These are phyloP conservation scores for Hyphodiscus sp. DNA, from an alignment of 2,329 filamentous ascomycete genomes.

Conservation along the genomic window DNA sequence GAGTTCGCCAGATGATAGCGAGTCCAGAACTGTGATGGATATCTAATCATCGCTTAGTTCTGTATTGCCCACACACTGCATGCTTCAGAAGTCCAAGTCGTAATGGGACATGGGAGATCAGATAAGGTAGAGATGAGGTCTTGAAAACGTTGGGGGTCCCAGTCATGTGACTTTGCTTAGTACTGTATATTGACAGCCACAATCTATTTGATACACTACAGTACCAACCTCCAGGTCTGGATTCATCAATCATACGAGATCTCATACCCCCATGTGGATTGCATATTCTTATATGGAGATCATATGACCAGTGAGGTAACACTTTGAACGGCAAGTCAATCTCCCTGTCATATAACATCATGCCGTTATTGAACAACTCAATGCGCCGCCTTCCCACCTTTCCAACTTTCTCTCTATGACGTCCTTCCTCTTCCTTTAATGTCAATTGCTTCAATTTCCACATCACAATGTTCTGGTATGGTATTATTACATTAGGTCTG, in stretches of 20 bases:
- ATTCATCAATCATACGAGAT: background rate
- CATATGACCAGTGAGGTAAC: background rate
- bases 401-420: background rate
- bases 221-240: background rate
- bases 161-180: background rate
- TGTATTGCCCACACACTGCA: no score
- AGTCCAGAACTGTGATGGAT: no score
- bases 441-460: background rate
- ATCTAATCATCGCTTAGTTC: no score
- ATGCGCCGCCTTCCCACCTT: background rate
- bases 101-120: no score
- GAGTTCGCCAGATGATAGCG: no score
- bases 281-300: background rate
- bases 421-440: background rate
- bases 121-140: background rate
- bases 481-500: conserved; percentile 10
- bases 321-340: no score
- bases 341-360: background rate
- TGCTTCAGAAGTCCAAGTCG: no score
- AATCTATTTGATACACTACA: conserved; percentile 18
- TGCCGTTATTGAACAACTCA: conserved; percentile 3
- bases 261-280: background rate
- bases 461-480: conserved; percentile 11
- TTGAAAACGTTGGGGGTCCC: background rate
- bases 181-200: background rate